Evolutionary conservation across 352 stramenopile genomes (phyloP).

Genomic region (Halophytophthora batemanensis): DNA sequence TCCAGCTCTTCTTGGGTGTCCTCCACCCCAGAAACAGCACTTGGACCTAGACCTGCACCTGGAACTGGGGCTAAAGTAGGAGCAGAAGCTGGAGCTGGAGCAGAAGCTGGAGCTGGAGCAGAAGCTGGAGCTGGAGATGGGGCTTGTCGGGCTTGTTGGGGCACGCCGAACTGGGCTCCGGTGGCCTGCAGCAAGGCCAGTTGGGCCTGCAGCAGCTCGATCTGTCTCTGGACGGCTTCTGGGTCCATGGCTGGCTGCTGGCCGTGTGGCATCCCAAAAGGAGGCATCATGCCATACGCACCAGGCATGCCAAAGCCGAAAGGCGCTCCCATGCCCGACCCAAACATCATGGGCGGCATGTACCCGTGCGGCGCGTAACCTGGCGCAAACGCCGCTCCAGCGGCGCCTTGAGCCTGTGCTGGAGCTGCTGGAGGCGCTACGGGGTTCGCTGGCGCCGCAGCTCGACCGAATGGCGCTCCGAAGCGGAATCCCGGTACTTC

Average conservation of each 20-base stretch:
- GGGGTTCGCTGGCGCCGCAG: slow-evolving; percentile 3
- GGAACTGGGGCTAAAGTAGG: slow-evolving; percentile 7
- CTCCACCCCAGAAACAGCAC: neutral
- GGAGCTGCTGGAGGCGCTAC: slow-evolving; percentile 9
- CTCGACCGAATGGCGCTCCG: slow-evolving; percentile 23
- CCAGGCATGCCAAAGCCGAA: slow-evolving; percentile 58
- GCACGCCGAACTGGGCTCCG: slow-evolving; percentile 17
- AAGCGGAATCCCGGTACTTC: slow-evolving; percentile 26
- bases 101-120: slow-evolving; percentile 2
- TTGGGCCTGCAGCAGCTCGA: slow-evolving; percentile 48
- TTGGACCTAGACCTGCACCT: slow-evolving; percentile 8
- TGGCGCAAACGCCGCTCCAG: slow-evolving; percentile 26
- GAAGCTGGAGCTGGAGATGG: slow-evolving; percentile 12
- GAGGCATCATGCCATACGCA: slow-evolving; percentile 53
- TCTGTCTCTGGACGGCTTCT: slow-evolving; percentile 47
- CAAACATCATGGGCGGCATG: slow-evolving; percentile 63
- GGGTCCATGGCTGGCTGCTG: slow-evolving; percentile 34
- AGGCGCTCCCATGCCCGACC: slow-evolving; percentile 28
- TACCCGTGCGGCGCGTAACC: slow-evolving; percentile 49
- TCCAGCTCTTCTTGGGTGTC: slow-evolving; percentile 25
- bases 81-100: slow-evolving; percentile 4
- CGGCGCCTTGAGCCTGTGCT: neutral
- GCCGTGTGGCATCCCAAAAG: slow-evolving; percentile 35
- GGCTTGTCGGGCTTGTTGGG: slow-evolving; percentile 9
- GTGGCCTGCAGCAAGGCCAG: slow-evolving; percentile 46